Evolutionary conservation across 306 rosid species (phyloP).

Genomic region (Cajanus cajan): DNA sequence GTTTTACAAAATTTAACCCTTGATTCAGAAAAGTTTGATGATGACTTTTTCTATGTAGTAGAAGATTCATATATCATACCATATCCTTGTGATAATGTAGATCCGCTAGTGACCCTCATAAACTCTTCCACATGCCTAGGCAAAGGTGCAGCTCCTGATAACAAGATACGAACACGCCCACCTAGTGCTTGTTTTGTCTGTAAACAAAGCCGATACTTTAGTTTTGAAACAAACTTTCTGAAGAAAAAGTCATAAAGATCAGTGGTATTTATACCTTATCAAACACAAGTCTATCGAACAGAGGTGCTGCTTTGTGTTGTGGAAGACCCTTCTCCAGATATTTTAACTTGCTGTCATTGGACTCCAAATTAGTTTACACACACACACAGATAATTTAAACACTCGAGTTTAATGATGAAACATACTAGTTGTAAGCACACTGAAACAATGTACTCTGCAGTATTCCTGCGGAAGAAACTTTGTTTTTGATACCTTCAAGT

Average conservation of each 20-base stretch:
- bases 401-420: not conserved
- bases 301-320: conserved; percentile 79
- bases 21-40: not conserved
- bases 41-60: not conserved
- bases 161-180: conserved; percentile 68
- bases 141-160: conserved; percentile 92
- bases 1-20: not conserved
- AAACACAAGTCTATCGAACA: conserved; percentile 80
- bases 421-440: conserved; percentile 81
- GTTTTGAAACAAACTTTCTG: not conserved
- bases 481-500: conserved; percentile 54
- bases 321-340: conserved; percentile 75
- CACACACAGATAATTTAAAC: conserved; percentile 13
- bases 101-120: conserved; percentile 72
- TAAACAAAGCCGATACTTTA: conserved; percentile 8
- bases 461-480: conserved; percentile 68
- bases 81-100: conserved; percentile 83
- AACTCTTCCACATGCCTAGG: conserved; percentile 85
- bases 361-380: conserved; percentile 36
- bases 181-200: conserved; percentile 82
- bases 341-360: conserved; percentile 59
- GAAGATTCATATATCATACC: conserved; percentile 48
- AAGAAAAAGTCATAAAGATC: not conserved
- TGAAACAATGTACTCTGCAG: conserved; percentile 60
- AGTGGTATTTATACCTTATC: conserved; percentile 52